Base-by-base conservation (phyloP, 2,329 filamentous ascomycete genomes). In the Dissoconium aciculare region DNA sequence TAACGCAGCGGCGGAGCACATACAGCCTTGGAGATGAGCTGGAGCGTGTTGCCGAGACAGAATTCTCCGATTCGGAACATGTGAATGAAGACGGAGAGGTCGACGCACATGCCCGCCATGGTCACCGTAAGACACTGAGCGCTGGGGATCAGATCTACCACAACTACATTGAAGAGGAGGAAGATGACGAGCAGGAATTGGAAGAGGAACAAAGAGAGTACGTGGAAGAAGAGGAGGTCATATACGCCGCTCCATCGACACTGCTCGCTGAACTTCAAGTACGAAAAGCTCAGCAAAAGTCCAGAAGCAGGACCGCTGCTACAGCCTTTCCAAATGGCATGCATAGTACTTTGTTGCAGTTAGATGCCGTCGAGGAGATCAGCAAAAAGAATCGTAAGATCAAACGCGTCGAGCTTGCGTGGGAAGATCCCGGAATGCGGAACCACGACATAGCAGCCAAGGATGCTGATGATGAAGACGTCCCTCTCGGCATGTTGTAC, bases 181-280 rank as follows among this genome's bases (percentile, higher is more conserved):
- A 23, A 14, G 50, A 50, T 4, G 52, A 54, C 5, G 51, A 57
- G 17, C 48, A 54, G 28, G 46, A 48, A 11, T 57, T 60, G 1
- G 58, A 63, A 15, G 58, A 60, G 3, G 62, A 64, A 15, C 57
- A 63, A 14, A 62, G 58, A 11, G 53, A 60, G 3, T 44, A 50
- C 19, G 43, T 47, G 6, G 48, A 52, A 15, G 45, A 47, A 8
- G 60, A 61, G 3, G 62, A 65, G 2, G 47, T 63, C 1, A 77
- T 71, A 39, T 66, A 74, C 31, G 82, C 80, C 1, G 69, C 75
- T 3, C 89, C 89, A 1, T 92, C 84, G 1, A 98, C 89, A 0
- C 66, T 98, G 0, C 69, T 98, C 14, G 89, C 89, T 0, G 89
- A 98, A 52, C 63, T 98, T 5, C 83, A 94, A 51, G 60, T 92